Evolutionary conservation across 768 basidiomycete genomes (phyloP), one percentile per base, ranked within the genome.

Genomic region (Suillus ampliporus): DNA sequence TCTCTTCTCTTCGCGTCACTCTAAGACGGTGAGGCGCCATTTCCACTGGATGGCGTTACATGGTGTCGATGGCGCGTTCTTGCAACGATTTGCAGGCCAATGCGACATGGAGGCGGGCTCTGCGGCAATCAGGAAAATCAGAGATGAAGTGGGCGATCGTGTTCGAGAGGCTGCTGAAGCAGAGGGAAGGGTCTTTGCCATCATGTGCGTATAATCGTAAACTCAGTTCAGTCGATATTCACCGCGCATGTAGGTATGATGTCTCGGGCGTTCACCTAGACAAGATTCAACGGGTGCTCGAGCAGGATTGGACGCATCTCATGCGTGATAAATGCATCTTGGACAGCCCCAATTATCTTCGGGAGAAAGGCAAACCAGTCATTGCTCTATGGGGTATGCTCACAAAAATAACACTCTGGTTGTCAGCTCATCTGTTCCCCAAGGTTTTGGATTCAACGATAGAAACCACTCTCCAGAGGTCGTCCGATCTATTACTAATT

Each of bases 111-210:
- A 86, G 38, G 79, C 82, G 9, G 78, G 78, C 0, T 84, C 83
- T 59, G 76, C 83, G n/a, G 89, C 84, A 3, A 83, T 91, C 21
- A 78, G 83, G 65, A 73, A 83, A 17, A 76, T 90, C 58, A 82
- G 92, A 31, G 92, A 95, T 65, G 89, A 93, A 69, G 82, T 94
- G 1, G 86, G 89, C 3, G 83, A 89, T 61, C 79, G 83, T 13
- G 92, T 94, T 19, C 78, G 83, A 64, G 89, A 89, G 66, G 91
- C 91, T 19, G 91, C 92, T 2, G 93, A 94, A 78, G 81, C 82
- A 53, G 89, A 94, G 68, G 91, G 90, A 1, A 79, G 93, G 52
- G 91, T 92, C 6, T 94, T 87, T 74, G 89, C 92, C 13, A 89
- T 94, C 65, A 95, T 95, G 93, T 92, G 64, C 69, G 90, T 72